Evolutionary conservation across 805 yeast genomes (phyloP).

Genomic region (Babjeviella inositovora): DNA sequence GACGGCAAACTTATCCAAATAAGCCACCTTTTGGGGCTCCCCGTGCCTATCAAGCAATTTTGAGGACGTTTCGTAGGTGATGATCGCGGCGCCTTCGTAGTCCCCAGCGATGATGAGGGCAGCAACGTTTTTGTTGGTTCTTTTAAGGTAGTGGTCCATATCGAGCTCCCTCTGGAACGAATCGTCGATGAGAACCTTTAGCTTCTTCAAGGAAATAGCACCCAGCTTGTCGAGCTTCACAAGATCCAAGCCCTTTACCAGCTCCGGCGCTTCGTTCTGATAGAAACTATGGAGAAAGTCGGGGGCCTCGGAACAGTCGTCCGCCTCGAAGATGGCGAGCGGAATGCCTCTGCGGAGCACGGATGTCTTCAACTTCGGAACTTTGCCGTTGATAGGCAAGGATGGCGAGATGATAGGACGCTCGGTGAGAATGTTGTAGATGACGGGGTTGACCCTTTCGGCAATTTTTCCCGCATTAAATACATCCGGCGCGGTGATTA

Average conservation of each 20-base stretch:
- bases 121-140: conserved; percentile 56
- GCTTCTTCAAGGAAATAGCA: conserved; percentile 34
- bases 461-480: conserved; percentile 38
- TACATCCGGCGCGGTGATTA: conserved; percentile 73
- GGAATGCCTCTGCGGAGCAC: conserved; percentile 64
- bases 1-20: conserved; percentile 90
- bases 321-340: conserved; percentile 21
- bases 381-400: conserved; percentile 45
- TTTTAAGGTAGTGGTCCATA: conserved; percentile 41
- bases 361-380: conserved; percentile 61
- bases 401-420: conserved; percentile 85
- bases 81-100: conserved; percentile 88
- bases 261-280: too few relatives aligned
- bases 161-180: conserved; percentile 66
- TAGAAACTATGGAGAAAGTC: conserved; percentile 8
- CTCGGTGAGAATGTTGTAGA: conserved; percentile 83
- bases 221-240: conserved; percentile 15
- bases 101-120: conserved; percentile 80
- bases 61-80: conserved; percentile 56
- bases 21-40: conserved; percentile 32
- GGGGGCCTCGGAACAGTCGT: too few relatives aligned
- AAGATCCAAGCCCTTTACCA: conserved; percentile 24
- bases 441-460: conserved; percentile 59
- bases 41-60: conserved; percentile 5
- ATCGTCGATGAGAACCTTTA: conserved; percentile 52